Percentiles rank a stretch among this genome's conserved stretches.
These are phyloP conservation scores for Penicillium sumatraense DNA, from an alignment of 2,329 filamentous ascomycete species.

Conservation along the genomic window DNA sequence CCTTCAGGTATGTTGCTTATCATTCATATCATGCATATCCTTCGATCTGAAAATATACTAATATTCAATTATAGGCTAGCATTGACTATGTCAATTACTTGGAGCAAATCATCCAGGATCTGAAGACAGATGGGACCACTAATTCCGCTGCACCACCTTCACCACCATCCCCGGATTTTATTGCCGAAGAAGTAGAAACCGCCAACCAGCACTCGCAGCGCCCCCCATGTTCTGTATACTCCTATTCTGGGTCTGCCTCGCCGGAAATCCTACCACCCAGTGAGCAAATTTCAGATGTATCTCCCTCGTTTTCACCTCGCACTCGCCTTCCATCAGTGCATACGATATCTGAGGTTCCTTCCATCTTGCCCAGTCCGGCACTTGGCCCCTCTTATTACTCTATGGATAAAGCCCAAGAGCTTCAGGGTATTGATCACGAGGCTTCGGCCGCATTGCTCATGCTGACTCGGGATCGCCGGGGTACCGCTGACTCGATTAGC, in stretches of 20 bases:
- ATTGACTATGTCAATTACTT: slow-evolving; percentile 97
- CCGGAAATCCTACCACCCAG: slow-evolving; percentile 36
- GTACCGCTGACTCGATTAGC: slow-evolving; percentile 41
- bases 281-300: slow-evolving; percentile 29
- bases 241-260: slow-evolving; percentile 41
- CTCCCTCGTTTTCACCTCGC: slow-evolving; percentile 39
- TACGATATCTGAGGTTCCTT: slow-evolving; percentile 29
- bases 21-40: neutral
- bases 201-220: slow-evolving; percentile 12
- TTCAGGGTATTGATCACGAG: slow-evolving; percentile 66
- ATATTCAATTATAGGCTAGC: slow-evolving; percentile 67
- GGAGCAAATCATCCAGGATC: slow-evolving; percentile 80
- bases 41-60: neutral
- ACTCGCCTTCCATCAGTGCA: slow-evolving; percentile 30
- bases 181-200: slow-evolving; percentile 23
- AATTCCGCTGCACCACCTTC: slow-evolving; percentile 35
- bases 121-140: slow-evolving; percentile 62
- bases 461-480: slow-evolving; percentile 78
- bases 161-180: slow-evolving; percentile 40
- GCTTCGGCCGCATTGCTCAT: slow-evolving; percentile 86
- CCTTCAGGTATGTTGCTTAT: slow-evolving; percentile 69
- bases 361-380: slow-evolving; percentile 43
- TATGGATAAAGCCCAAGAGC: slow-evolving; percentile 27
- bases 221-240: slow-evolving; percentile 27
- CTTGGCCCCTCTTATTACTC: slow-evolving; percentile 33